Base-by-base conservation (phyloP, 2,329 filamentous ascomycete genomes). In the Diplodia corticola region DNA sequence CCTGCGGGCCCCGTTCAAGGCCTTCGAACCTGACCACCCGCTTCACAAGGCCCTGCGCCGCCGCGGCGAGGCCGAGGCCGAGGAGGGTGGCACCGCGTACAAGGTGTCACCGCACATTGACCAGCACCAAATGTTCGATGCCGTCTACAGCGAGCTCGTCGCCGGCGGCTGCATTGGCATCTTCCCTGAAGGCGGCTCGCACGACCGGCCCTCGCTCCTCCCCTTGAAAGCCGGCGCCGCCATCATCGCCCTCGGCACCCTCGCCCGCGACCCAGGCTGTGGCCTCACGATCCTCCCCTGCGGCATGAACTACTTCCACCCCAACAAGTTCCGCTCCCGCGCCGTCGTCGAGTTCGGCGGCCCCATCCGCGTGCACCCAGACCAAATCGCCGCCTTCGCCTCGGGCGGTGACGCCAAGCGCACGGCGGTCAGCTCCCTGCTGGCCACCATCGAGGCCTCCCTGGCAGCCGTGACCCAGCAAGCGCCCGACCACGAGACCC, bases 111-210 rank as follows among this genome's bases (percentile, higher is more conserved):
- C 67, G 20, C 53, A 68, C 40, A 64, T 68, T 5, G 67, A 68
- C 49, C 67, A 68, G 33, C 61, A 57, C 26, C 22, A 64, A 30
- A 63, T 68, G 55, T 68, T 63, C 46, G 65, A 67, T 13, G 67
- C 67, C 22, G 67, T 68, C 30, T 68, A 53, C 35, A 44, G 17
- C 33, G 49, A 63, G 30, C 67, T 68, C 26, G 24, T 35, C 46
- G 28, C 22, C 13, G 66, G 67, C 22, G 66, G 37, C 26, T 68
- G 66, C 48, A 60, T 68, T 44, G 66, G 67, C 20, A 68, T 68
- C 44, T 68, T 68, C 60, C 67, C 67, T 4, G 66, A 68, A 51
- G 66, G 67, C 22, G 66, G 67, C 20, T 68, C 65, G 37, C 67
- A 68, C 46, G 67, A 68, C 60, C 44, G 67, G 10, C 54, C 65